A percentile compares a stretch with the other conserved stretches of the same genome.
Evolutionary conservation across 768 basidiomycete species (phyloP).

Genomic region (Amanita fuliginea): DNA sequence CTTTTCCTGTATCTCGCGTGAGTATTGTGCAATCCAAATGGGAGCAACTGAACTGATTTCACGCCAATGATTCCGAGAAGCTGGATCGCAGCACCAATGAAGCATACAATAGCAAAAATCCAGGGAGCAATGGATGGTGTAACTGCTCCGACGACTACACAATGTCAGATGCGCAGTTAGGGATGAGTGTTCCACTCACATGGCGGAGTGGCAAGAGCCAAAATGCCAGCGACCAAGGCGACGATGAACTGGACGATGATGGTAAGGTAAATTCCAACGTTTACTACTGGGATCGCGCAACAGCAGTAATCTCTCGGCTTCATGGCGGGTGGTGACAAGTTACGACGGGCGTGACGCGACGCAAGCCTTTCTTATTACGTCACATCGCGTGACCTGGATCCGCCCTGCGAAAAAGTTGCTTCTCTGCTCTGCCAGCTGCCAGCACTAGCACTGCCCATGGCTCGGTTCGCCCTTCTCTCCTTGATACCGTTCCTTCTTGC

Average conservation of each 20-base stretch:
- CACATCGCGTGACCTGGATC: not conserved
- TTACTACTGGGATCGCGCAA: constrained; percentile 84
- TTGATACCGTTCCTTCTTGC: constrained; percentile 15
- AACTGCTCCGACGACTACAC: constrained; percentile 73
- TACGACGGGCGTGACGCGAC: not conserved
- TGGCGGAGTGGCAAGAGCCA: constrained; percentile 68
- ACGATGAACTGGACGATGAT: constrained; percentile 67
- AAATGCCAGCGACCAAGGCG: constrained; percentile 55
- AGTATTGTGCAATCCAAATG: not conserved
- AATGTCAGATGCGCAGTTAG: not conserved
- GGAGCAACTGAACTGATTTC: constrained; percentile 40
- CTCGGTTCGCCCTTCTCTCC: constrained; percentile 9
- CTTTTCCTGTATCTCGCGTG: constrained; percentile 43
- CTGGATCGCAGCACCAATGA: constrained; percentile 68
- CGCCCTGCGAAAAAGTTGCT: no score
- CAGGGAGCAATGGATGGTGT: constrained; percentile 68
- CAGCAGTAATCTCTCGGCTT: constrained; percentile 85
- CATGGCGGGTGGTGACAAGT: constrained; percentile 33
- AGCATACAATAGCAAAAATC: constrained; percentile 69
- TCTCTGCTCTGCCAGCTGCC: constrained; percentile 6
- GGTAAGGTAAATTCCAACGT: constrained; percentile 80
- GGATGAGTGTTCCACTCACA: constrained; percentile 36
- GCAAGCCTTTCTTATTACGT: not conserved
- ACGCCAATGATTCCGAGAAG: constrained; percentile 82
- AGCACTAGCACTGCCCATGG: constrained; percentile 5